These are phyloP conservation scores for Calonectria fujianensis DNA, from an alignment of 2,329 filamentous ascomycete genomes.

Conservation along the genomic window DNA sequence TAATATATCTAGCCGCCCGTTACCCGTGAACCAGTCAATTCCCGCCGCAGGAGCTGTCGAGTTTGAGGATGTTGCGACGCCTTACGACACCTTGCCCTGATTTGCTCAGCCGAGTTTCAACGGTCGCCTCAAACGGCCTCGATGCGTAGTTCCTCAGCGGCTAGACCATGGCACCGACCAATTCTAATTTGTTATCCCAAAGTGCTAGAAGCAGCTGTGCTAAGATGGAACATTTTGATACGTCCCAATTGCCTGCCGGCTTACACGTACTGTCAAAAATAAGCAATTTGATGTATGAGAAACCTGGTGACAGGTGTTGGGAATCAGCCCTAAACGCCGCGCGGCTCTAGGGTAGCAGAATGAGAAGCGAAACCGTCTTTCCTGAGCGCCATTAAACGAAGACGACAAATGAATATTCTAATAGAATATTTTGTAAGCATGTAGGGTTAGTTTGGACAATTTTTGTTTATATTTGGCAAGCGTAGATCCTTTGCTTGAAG, in stretches of 20 bases:
- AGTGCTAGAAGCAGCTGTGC: no score
- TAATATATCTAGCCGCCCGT: background rate
- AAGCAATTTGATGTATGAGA: background rate
- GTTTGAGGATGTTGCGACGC: slow-evolving; percentile 28
- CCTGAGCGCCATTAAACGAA: background rate
- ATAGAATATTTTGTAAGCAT: background rate
- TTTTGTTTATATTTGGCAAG: background rate
- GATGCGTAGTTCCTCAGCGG: background rate
- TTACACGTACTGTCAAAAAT: background rate
- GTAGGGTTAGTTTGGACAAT: background rate
- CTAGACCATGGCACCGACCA: background rate
- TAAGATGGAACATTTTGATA: background rate
- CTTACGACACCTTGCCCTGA: background rate
- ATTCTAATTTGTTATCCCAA: background rate
- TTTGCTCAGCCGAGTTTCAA: background rate
- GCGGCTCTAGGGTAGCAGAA: background rate
- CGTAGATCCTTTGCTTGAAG: background rate
- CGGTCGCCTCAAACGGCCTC: background rate
- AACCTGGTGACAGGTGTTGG: background rate
- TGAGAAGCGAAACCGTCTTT: background rate
- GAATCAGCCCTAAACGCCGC: background rate
- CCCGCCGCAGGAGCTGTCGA: background rate
- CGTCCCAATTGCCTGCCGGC: background rate
- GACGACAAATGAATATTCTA: background rate
- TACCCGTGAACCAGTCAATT: background rate